These are phyloP conservation scores for Capsicum rhomboideum DNA, from an alignment of 257 asterid species.

Conservation along the genomic window DNA sequence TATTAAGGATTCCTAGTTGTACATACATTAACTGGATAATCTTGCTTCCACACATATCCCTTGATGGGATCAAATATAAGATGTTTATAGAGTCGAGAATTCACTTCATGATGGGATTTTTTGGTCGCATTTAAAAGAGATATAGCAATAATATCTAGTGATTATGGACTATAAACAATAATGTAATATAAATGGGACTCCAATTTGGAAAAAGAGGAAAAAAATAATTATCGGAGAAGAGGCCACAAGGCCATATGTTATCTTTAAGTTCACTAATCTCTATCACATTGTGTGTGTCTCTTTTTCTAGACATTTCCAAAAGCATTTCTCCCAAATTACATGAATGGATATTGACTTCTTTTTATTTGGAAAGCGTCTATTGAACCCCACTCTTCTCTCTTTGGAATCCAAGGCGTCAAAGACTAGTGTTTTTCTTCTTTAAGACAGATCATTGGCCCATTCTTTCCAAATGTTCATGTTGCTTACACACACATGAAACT, in stretches of 20 bases:
- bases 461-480: background rate
- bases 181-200: background rate
- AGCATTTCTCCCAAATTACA: slow-evolving; percentile 19
- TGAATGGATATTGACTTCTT: slow-evolving; percentile 9
- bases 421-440: background rate
- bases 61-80: background rate
- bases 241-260: too few species aligned
- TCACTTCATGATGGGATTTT: background rate
- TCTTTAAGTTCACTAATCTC: too few species aligned
- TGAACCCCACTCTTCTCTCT: background rate
- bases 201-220: background rate
- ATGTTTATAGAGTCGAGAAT: background rate
- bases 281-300: slow-evolving; percentile 17
- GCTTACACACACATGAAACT: background rate
- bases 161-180: background rate
- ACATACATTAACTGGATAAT: background rate
- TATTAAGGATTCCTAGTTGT: background rate
- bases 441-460: too few species aligned
- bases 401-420: background rate
- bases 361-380: background rate
- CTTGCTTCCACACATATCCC: background rate
- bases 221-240: background rate
- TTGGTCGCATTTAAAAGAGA: background rate
- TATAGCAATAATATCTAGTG: background rate
- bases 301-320: slow-evolving; percentile 31